phyloP scores from a whole-genome alignment of 768 basidiomycete genomes.

The Hydnomerulius pinastri region DNA sequence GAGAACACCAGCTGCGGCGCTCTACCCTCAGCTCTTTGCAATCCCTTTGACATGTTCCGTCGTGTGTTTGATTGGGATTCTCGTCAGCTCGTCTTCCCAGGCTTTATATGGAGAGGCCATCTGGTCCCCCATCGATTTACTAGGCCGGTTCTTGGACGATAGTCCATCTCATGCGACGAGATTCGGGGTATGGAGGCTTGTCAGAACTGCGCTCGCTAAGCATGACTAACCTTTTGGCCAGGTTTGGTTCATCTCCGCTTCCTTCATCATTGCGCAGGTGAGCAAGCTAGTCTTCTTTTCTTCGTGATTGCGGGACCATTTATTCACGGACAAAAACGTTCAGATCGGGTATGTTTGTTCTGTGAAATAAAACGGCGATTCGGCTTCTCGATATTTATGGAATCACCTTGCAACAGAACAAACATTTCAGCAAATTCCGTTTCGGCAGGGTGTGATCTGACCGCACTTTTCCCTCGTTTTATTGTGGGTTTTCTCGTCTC shows the following conservation, averaged over 20 bases:
- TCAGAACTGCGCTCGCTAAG: neutral
- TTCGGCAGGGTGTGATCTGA: slow-evolving; percentile 82
- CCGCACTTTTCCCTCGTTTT: slow-evolving; percentile 74
- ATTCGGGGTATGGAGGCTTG: slow-evolving; percentile 50
- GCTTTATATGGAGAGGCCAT: slow-evolving; percentile 76
- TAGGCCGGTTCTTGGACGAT: slow-evolving; percentile 68
- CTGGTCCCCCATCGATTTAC: slow-evolving; percentile 77
- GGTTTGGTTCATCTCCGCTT: slow-evolving; percentile 79
- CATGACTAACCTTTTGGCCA: slow-evolving; percentile 25
- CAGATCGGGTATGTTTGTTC: slow-evolving; percentile 30
- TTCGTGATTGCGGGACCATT: slow-evolving; percentile 5
- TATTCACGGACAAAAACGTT: slow-evolving; percentile 4
- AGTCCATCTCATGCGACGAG: slow-evolving; percentile 62
- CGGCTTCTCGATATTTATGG: slow-evolving; percentile 5
- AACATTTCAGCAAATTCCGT: slow-evolving; percentile 85
- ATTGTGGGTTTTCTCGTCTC: slow-evolving; percentile 46
- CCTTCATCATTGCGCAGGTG: slow-evolving; percentile 79
- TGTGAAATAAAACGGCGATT: slow-evolving; percentile 18
- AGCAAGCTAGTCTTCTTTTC: slow-evolving; percentile 1
- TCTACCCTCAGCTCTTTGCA: slow-evolving; percentile 67
- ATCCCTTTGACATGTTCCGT: slow-evolving; percentile 74
- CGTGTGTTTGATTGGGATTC: slow-evolving; percentile 78
- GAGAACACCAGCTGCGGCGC: slow-evolving; percentile 54
- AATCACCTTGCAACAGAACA: slow-evolving; percentile 43
- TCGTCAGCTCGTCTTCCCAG: slow-evolving; percentile 76